Conservation (phyloP, 768 basidiomycete species). For the Amanita pseudoporphyria region DNA sequence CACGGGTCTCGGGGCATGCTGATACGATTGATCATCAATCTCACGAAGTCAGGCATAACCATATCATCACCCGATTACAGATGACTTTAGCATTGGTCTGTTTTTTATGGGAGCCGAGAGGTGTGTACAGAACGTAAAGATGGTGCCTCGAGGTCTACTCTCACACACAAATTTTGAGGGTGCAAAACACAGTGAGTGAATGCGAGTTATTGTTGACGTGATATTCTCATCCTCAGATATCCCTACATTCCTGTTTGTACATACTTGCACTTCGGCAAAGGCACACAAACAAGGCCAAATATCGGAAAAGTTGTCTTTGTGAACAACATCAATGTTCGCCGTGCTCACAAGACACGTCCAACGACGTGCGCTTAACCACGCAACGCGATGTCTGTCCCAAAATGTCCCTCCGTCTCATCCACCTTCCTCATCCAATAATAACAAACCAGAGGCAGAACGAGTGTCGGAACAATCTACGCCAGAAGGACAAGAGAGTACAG, state of each 20-base stretch:
- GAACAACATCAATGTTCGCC: constrained; percentile 10
- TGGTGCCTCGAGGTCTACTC: too few relatives aligned
- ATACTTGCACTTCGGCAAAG: neutral
- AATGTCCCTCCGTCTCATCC: constrained; percentile 15
- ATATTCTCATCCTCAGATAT: neutral
- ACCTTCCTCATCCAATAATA: constrained; percentile 5
- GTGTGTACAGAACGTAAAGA: too few relatives aligned
- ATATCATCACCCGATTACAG: too few relatives aligned
- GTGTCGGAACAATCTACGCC: neutral
- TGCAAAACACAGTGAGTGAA: too few relatives aligned
- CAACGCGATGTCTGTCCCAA: constrained; percentile 27
- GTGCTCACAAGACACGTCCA: constrained; percentile 25
- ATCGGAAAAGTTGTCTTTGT: neutral
- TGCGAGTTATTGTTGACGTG: too few relatives aligned
- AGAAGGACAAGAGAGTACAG: neutral
- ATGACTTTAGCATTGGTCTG: too few relatives aligned
- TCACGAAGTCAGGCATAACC: too few relatives aligned
- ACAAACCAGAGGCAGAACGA: neutral
- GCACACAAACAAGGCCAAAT: neutral
- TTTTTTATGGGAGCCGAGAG: too few relatives aligned
- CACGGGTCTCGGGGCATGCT: too few relatives aligned
- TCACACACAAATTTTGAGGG: too few relatives aligned
- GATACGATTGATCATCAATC: too few relatives aligned
- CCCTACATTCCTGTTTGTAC: neutral
- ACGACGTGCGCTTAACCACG: constrained; percentile 21